Base-by-base conservation (phyloP, 495 filamentous ascomycete species). In the Annulohypoxylon maeteangense region DNA sequence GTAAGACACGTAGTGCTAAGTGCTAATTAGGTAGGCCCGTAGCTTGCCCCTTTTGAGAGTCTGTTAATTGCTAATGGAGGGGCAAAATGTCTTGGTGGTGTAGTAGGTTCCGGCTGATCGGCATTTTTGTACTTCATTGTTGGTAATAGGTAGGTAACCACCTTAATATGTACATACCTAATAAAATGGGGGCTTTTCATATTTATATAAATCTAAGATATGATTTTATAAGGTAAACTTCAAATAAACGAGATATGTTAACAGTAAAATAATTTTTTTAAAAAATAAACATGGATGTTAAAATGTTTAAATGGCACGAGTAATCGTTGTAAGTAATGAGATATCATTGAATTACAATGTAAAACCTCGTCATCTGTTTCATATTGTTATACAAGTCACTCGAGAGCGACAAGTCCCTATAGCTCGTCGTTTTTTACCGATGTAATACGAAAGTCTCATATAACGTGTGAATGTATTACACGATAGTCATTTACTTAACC, bases 71-170 rank as follows among this genome's bases (percentile, higher is more conserved):
- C 12, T 38, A 10, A 23, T 40, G 45, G 67, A 70, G 68, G 68
- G 68, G 68, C 68, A 65, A 71, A 62, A 53, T 27, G 22, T n/a
- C 47, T 51, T 34, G 31, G 31, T 7, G 36, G 1, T 40, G 36
- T 40, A 40, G 36, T 40, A 40, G 1, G 11, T 40, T 12, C 11
- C 36, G 36, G 36, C 36, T 40, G 36, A 40, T n/a, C 36, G 36
- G 36, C 36, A 40, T 40, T 40, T 40, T 40, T 40, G 12, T 40
- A 40, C 36, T 40, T 40, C n/a, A n/a, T n/a, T n/a, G n/a, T n/a
- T n/a, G n/a, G n/a, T n/a, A n/a, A n/a, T n/a, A n/a, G 36, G 14
- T 40, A 10, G 36, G 2, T n/a, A n/a, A n/a, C n/a, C n/a, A n/a
- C n/a, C n/a, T n/a, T n/a, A n/a, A n/a, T n/a, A n/a, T n/a, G n/a